Conservation (phyloP, 345 rosid genomes). For the Boechera divaricarpa region DNA sequence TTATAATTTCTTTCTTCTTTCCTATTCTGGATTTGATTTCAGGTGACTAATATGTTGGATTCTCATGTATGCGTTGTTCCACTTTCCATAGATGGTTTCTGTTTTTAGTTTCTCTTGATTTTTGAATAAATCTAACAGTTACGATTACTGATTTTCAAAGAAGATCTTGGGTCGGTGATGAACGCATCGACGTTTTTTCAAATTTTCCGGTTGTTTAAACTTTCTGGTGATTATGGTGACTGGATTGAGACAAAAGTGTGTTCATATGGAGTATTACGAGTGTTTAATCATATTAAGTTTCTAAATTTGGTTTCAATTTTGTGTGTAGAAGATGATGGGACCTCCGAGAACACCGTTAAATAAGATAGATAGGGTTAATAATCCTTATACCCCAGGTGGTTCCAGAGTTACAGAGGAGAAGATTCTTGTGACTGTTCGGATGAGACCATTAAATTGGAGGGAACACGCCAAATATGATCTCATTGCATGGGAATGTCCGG, state of each 20-base stretch:
- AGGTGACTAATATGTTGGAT: slow-evolving; percentile 32
- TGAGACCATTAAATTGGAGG: slow-evolving; percentile 80
- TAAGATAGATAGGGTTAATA: slow-evolving; percentile 54
- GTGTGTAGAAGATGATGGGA: slow-evolving; percentile 55
- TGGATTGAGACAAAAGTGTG: not conserved
- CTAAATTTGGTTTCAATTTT: slow-evolving; percentile 17
- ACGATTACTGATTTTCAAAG: not conserved
- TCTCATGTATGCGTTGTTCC: not conserved
- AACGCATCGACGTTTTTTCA: not conserved
- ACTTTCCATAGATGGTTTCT: slow-evolving; percentile 6
- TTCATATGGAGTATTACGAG: slow-evolving; percentile 1
- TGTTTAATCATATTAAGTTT: not conserved
- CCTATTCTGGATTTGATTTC: slow-evolving; percentile 34
- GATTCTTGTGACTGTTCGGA: slow-evolving; percentile 81
- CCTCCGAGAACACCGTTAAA: slow-evolving; percentile 70
- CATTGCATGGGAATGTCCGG: slow-evolving; percentile 89
- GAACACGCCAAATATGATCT: slow-evolving; percentile 92
- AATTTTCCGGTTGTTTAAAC: not conserved
- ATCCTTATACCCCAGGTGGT: slow-evolving; percentile 68
- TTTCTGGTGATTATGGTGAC: not conserved
- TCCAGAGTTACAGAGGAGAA: slow-evolving; percentile 75
- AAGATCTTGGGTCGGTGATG: slow-evolving; percentile 5
- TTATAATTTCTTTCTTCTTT: slow-evolving; percentile 10
- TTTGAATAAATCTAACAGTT: not conserved
- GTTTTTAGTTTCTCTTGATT: not conserved